Evolutionary conservation across 768 basidiomycete genomes (phyloP).

Genomic region (Rhodotorula paludigena): DNA sequence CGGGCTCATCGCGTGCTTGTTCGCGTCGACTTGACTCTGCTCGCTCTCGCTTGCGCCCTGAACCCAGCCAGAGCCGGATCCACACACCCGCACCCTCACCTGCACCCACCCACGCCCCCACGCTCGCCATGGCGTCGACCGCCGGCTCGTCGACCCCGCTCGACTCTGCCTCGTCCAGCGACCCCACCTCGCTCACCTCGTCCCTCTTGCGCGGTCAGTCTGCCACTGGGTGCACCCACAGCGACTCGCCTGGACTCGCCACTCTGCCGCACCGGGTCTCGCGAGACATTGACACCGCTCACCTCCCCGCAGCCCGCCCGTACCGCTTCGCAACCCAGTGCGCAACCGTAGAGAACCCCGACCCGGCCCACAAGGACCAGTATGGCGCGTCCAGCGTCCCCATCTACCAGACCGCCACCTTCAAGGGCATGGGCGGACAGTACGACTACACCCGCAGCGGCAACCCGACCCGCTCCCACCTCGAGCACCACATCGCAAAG

Average conservation of each 20-base stretch:
- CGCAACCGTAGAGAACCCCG: constrained; percentile 84
- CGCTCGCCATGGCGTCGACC: constrained; percentile 2
- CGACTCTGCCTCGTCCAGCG: background rate
- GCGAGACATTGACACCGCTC: too few relatives aligned
- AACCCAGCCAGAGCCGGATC: background rate
- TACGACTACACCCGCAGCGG: constrained; percentile 95
- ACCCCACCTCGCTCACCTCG: constrained; percentile 22
- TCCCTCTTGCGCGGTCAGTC: constrained; percentile 18
- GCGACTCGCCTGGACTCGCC: background rate
- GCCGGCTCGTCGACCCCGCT: background rate
- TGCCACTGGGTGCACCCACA: too few relatives aligned
- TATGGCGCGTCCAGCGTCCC: constrained; percentile 90
- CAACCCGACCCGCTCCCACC: constrained; percentile 90
- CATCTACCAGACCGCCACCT: constrained; percentile 96
- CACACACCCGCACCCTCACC: background rate
- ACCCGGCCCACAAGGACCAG: constrained; percentile 75
- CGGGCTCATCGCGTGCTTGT: too few relatives aligned
- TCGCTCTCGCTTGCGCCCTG: background rate
- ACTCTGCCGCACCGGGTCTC: too few relatives aligned
- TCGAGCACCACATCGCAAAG: constrained; percentile 95
- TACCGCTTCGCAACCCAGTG: constrained; percentile 35
- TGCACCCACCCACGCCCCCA: background rate
- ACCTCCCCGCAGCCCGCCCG: constrained; percentile 4
- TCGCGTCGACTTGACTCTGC: too few relatives aligned
- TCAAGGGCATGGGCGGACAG: constrained; percentile 78